These are phyloP conservation scores for Fusarium transvaalense DNA, from an alignment of 2,329 filamentous ascomycete species.

Conservation along the genomic window DNA sequence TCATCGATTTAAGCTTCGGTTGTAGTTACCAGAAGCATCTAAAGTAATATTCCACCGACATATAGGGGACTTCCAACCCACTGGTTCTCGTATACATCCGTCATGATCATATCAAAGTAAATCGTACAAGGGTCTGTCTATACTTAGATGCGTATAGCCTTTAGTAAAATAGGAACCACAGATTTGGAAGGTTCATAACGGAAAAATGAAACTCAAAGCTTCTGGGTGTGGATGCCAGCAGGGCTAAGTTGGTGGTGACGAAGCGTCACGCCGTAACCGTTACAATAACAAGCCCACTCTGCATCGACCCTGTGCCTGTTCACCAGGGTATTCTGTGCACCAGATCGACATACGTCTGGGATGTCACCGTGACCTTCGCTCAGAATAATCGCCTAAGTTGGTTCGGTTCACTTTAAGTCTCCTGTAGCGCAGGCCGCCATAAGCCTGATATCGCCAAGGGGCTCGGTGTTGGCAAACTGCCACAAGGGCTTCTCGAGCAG, in stretches of 20 bases:
- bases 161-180: constrained; percentile 5
- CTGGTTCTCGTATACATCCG: constrained; percentile 41
- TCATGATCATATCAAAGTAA: constrained; percentile 39
- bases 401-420: constrained; percentile 5
- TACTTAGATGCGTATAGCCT: constrained; percentile 32
- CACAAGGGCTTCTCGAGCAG: constrained; percentile 11
- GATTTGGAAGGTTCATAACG: constrained; percentile 23
- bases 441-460: constrained; percentile 16
- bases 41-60: constrained; percentile 38
- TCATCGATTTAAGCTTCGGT: constrained; percentile 29
- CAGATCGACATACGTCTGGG: constrained; percentile 34
- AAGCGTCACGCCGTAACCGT: constrained; percentile 31
- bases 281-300: constrained; percentile 37
- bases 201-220: constrained; percentile 13
- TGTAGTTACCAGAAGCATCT: constrained; percentile 27
- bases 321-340: constrained; percentile 25
- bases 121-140: constrained; percentile 33
- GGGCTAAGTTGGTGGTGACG: constrained; percentile 17
- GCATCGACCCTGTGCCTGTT: constrained; percentile 22
- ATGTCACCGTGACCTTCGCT: constrained; percentile 5
- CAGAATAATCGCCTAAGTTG: constrained; percentile 6
- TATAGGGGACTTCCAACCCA: constrained; percentile 39
- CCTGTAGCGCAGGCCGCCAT: neutral
- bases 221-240: constrained; percentile 16
- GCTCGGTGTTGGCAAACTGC: constrained; percentile 10